Evolutionary conservation across 1,284 basidiomycete species (phyloP).

Genomic region (Lignosus rhinocerotis): DNA sequence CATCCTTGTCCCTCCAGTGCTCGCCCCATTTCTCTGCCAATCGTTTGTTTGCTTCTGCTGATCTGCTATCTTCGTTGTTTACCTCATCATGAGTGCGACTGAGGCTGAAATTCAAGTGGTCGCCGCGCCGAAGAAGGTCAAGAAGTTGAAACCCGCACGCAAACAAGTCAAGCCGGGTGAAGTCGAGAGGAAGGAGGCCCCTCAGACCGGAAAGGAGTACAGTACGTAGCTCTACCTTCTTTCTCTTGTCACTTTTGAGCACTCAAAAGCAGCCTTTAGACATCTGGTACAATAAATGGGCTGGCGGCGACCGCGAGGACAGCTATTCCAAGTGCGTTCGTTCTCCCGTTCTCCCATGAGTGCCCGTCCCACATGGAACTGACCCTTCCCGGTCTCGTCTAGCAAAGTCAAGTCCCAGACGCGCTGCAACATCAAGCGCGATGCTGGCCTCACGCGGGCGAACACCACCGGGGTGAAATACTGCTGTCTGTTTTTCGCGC

Average conservation of each 20-base stretch:
- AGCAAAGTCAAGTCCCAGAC: slow-evolving; percentile 93
- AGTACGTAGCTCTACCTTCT: slow-evolving; percentile 55
- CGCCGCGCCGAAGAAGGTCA: slow-evolving; percentile 40
- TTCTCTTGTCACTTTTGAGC: not conserved
- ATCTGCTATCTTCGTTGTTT: not conserved
- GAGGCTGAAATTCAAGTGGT: slow-evolving; percentile 29
- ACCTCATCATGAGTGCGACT: slow-evolving; percentile 23
- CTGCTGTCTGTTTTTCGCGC: slow-evolving; percentile 93
- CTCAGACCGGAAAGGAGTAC: slow-evolving; percentile 93
- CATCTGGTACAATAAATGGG: slow-evolving; percentile 99
- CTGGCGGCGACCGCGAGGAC: slow-evolving; percentile 92
- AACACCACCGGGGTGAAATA: slow-evolving; percentile 91
- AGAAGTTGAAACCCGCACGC: slow-evolving; percentile 78
- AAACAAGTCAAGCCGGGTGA: slow-evolving; percentile 91
- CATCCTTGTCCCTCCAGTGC: not conserved
- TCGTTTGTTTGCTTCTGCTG: not conserved
- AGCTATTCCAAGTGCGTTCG: slow-evolving; percentile 89
- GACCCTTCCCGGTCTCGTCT: slow-evolving; percentile 7
- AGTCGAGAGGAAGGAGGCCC: slow-evolving; percentile 84
- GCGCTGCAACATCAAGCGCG: slow-evolving; percentile 85
- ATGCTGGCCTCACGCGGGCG: slow-evolving; percentile 91
- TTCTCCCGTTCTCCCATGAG: slow-evolving; percentile 26
- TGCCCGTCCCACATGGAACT: slow-evolving; percentile 1
- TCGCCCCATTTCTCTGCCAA: not conserved
- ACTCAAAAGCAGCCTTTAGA: slow-evolving; percentile 49